Base-by-base conservation (phyloP, 768 basidiomycete genomes). In the Grammothele lineata region DNA sequence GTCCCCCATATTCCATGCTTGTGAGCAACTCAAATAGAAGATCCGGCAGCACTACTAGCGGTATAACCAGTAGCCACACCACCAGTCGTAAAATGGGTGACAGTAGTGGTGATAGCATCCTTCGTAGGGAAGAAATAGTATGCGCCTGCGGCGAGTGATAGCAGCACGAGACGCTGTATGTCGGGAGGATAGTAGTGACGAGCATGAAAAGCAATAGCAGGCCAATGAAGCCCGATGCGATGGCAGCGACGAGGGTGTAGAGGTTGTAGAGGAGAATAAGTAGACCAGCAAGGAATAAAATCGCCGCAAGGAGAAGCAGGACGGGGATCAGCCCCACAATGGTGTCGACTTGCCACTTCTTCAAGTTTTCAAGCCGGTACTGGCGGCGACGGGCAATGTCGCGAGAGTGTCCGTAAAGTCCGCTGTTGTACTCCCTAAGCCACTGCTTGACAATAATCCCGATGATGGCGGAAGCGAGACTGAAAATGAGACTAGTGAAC, bases 371-470 rank as follows among this genome's bases (percentile, higher is more conserved):
- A 37, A 46, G 45, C 9, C 61, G 55, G 12, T 53, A 51, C 11
- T 61, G 61, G 5, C 57, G 57, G 6, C 44, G 32, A 12, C 49
- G 51, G 2, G 47, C 51, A 22, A 49, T 45, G 17, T 51, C 52
- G n/a, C 53, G 50, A 3, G 59, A 33, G n/a, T 49, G 47, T 3
- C 51, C 50, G 19, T 54, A 50, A 21, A 46, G 39, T 15, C 43
- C 43, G 19, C 50, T n/a, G 15, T 21, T 18, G 32, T 18, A 37
- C 5, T 45, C 8, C 11, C 45, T 48, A 15, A 60, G 50, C 62
- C 62, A 63, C 41, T 62, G 59, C 37, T 60, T 60, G 18, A 55
- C 55, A 15, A 58, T 42, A 43, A 63, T 60, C 34, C 57, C 55
- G 15, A 57, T 46, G 35, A 56, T 52, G 2, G 62, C 57, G 0